Conservation (phyloP, 106 monocot species). For the Apostasia ramifera region DNA sequence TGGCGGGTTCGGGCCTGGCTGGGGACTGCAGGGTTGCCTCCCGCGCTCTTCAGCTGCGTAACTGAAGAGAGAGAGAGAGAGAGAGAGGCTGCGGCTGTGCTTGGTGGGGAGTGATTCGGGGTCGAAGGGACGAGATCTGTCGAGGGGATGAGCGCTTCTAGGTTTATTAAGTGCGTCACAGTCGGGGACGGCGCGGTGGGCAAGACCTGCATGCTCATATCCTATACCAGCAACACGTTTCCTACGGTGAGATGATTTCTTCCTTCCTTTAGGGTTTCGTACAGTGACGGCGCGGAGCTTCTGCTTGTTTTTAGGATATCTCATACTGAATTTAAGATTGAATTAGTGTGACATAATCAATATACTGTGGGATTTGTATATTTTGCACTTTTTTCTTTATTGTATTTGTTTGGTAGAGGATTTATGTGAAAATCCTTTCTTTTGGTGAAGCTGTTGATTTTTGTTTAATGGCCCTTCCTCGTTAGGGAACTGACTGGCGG, state of each 20-base stretch:
- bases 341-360: no score
- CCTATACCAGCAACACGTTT: constrained; percentile 66
- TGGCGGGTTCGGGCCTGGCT: not conserved
- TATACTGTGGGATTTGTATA: no score
- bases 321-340: no score
- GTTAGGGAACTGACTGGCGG: no score
- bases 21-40: not conserved
- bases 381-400: no score
- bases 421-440: no score
- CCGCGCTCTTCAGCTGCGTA: not conserved
- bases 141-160: constrained; percentile 51
- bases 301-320: no score
- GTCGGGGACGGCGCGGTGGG: constrained; percentile 72
- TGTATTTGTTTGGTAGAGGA: no score
- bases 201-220: constrained; percentile 69
- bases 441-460: no score
- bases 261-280: not conserved
- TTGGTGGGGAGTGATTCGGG: not conserved
- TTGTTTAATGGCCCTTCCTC: no score
- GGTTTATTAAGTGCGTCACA: constrained; percentile 66
- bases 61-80: not conserved
- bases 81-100: not conserved
- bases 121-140: not conserved
- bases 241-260: constrained; percentile 31
- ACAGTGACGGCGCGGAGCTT: no score